phyloP scores from a whole-genome alignment of 1,139 yeast genomes.

The Geotrichum fermentans region DNA sequence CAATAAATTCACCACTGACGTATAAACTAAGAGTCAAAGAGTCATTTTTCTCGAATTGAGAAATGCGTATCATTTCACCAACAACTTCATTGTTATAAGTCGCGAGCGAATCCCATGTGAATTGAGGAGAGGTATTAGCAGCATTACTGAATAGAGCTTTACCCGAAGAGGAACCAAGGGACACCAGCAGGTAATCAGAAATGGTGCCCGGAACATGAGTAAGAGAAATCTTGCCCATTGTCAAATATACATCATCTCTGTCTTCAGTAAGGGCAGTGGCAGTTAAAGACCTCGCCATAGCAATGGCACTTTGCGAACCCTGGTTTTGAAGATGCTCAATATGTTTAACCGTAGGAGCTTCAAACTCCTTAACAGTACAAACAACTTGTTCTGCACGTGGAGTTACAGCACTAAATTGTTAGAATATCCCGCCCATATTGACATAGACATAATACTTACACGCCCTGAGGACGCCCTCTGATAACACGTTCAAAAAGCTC shows the following conservation, averaged over 20 bases:
- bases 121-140: slow-evolving; percentile 53
- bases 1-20: slow-evolving; percentile 58
- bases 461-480: slow-evolving; percentile 69
- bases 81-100: slow-evolving; percentile 68
- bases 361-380: slow-evolving; percentile 69
- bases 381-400: slow-evolving; percentile 74
- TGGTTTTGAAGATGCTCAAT: slow-evolving; percentile 42
- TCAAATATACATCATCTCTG: slow-evolving; percentile 31
- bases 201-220: slow-evolving; percentile 23
- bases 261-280: slow-evolving; percentile 29
- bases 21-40: slow-evolving; percentile 54
- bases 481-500: slow-evolving; percentile 75
- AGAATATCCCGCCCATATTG: too few relatives aligned
- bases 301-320: slow-evolving; percentile 32
- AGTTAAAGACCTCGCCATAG: slow-evolving; percentile 30
- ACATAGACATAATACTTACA: slow-evolving; percentile 32
- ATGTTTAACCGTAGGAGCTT: slow-evolving; percentile 46
- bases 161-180: slow-evolving; percentile 29
- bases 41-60: slow-evolving; percentile 56
- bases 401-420: slow-evolving; percentile 46
- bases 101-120: slow-evolving; percentile 69
- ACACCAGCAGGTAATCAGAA: slow-evolving; percentile 26
- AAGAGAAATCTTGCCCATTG: slow-evolving; percentile 29
- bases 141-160: slow-evolving; percentile 48
- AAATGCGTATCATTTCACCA: slow-evolving; percentile 63